Evolutionary conservation across 129 eudicot genomes (phyloP).

Genomic region (Oenanthe sinensis): DNA sequence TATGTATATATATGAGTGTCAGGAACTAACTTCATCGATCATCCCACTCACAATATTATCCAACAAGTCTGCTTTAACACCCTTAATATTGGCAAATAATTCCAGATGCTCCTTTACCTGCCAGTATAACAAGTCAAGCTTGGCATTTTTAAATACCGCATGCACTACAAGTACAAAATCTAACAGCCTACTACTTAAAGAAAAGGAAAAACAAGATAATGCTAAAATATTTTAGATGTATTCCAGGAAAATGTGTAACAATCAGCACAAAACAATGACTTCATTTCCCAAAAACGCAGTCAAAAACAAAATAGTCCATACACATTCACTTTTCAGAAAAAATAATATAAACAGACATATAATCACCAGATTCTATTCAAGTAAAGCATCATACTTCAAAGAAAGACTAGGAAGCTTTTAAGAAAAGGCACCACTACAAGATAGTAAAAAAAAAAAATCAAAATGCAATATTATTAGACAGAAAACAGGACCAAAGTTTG

Average conservation of each 20-base stretch:
- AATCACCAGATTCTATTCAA: neutral
- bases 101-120: conserved; percentile 99
- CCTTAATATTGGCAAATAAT: conserved; percentile 81
- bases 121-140: conserved; percentile 18
- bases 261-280: neutral
- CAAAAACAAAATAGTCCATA: neutral
- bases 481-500: conserved; percentile 6
- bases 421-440: neutral
- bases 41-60: conserved; percentile 64
- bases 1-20: conserved; percentile 6
- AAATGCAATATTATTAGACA: neutral
- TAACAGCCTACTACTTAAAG: neutral
- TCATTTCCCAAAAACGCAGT: neutral
- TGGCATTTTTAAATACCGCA: neutral
- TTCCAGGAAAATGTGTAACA: neutral
- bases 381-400: neutral
- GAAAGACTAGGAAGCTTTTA: neutral
- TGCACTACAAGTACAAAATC: neutral
- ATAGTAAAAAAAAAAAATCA: neutral
- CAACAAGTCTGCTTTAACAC: conserved; percentile 67
- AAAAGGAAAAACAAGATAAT: neutral
- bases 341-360: neutral
- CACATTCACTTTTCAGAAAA: neutral
- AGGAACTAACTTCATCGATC: conserved; percentile 88
- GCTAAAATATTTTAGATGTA: neutral